Base-by-base conservation (phyloP, 805 yeast genomes). In the Monosporozyma aerobia region DNA sequence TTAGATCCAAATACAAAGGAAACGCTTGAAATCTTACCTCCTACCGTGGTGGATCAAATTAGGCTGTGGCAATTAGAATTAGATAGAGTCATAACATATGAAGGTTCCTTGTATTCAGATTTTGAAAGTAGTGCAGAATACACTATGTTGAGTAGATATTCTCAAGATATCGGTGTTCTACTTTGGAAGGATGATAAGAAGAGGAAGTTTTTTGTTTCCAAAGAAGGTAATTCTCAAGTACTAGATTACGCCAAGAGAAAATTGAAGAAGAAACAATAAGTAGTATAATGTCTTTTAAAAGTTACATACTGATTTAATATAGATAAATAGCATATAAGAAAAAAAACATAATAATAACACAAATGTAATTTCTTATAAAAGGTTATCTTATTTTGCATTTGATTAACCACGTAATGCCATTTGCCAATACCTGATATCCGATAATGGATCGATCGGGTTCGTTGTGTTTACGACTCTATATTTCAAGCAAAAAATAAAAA, bases 41-140 rank as follows among this genome's bases (percentile, higher is more conserved):
- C 98, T 0, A 94, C 96, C 0, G 96, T 94, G n/a, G 87, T 88
- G 1, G 99, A 94, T 69, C 99, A 94, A 67, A 87, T 94, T 60
- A 84, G 83, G 64, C 75, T 94, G 51, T 94, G 99, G 99, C 98
- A 94, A 72, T 74, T 94, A 55, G 99, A 94, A 66, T 70, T 90
- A 71, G 98, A 94, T 67, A 79, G 99, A 69, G 87, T 94, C 57
- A 83, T 86, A 59, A 80, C 94, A 0, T 86, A 81, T 49, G 88
- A 83, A 30, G 99, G 99, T 0, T 90, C 84, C 54, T 69, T 94
- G 47, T 94, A 87, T 71, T 84, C 88, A 53, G 97, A 92, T 60
- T 94, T 94, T 67, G 75, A 83, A 25, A 84, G 76, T 54, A 85
- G 79, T 51, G 78, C 80, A 55, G 98, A 94, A 67, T 94, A 80